Percentiles rank a stretch among this genome's conserved stretches.
Evolutionary conservation across 768 basidiomycete genomes (phyloP).

Genomic region (Exsudoporus frostii): DNA sequence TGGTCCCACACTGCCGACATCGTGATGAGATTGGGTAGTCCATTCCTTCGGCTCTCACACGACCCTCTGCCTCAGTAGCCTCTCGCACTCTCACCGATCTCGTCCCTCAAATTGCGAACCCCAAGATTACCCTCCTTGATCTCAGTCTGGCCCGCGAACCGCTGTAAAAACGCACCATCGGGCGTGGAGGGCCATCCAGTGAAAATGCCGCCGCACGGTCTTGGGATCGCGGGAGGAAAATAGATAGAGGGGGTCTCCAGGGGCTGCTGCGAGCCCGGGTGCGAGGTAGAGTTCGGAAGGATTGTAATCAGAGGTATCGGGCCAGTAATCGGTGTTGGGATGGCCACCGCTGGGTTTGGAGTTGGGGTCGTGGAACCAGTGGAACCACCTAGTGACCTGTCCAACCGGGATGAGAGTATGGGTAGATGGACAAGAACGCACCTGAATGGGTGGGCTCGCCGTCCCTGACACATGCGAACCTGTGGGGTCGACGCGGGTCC

Average conservation of each 20-base stretch:
- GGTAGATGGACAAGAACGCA: constrained; percentile 11
- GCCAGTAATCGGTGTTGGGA: constrained; percentile 77
- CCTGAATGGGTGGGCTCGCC: constrained; percentile 65
- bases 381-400: constrained; percentile 76
- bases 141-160: constrained; percentile 70
- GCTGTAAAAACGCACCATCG: constrained; percentile 79
- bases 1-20: no score
- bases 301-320: constrained; percentile 68
- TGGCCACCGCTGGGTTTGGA: constrained; percentile 66
- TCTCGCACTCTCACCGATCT: constrained; percentile 69
- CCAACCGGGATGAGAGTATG: constrained; percentile 5
- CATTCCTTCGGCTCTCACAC: no score
- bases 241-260: constrained; percentile 60
- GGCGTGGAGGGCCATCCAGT: constrained; percentile 79
- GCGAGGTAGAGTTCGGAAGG: constrained; percentile 68
- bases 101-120: constrained; percentile 63
- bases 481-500: constrained; percentile 19
- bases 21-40: no score
- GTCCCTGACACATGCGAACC: constrained; percentile 73
- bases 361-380: constrained; percentile 75
- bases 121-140: constrained; percentile 50
- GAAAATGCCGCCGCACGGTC: constrained; percentile 58
- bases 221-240: constrained; percentile 77
- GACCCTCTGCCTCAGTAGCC: constrained; percentile 75
- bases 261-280: constrained; percentile 57